A percentile compares a stretch with the other conserved stretches of the same genome.
Conservation (phyloP, 495 filamentous ascomycete species). For the Lasiosphaeris hirsuta region DNA sequence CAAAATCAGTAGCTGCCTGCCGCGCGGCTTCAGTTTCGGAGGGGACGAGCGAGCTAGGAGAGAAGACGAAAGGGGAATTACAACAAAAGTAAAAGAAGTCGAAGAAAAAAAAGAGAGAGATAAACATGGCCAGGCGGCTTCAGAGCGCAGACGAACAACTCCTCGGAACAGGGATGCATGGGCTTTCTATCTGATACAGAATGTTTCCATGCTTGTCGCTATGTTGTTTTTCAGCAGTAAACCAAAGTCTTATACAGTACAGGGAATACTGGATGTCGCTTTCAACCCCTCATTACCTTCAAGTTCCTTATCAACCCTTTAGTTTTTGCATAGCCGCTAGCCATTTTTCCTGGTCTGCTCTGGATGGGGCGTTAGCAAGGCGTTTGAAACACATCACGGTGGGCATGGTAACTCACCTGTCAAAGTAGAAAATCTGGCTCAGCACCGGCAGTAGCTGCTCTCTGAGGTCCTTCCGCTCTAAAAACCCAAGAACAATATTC, state of each 20-base stretch:
- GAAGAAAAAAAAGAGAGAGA: background rate
- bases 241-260: background rate
- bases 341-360: slow-evolving; percentile 87
- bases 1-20: too few relatives aligned
- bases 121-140: background rate
- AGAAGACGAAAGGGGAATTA: background rate
- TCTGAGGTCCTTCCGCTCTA: slow-evolving; percentile 90
- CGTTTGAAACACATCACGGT: too few relatives aligned
- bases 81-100: background rate
- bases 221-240: background rate
- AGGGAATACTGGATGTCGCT: background rate
- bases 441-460: slow-evolving; percentile 88
- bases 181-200: too few relatives aligned
- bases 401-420: slow-evolving; percentile 58
- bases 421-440: slow-evolving; percentile 87
- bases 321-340: slow-evolving; percentile 64
- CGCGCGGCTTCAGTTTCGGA: too few relatives aligned
- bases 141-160: too few relatives aligned
- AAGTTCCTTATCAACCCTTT: slow-evolving; percentile 23
- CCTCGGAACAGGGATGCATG: too few relatives aligned
- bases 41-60: background rate
- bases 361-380: slow-evolving; percentile 25
- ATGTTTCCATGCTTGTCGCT: too few relatives aligned
- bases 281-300: slow-evolving; percentile 6
- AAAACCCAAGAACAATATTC: slow-evolving; percentile 89